phyloP scores from a whole-genome alignment of 495 filamentous ascomycete species.

The Penicillium nucicola region DNA sequence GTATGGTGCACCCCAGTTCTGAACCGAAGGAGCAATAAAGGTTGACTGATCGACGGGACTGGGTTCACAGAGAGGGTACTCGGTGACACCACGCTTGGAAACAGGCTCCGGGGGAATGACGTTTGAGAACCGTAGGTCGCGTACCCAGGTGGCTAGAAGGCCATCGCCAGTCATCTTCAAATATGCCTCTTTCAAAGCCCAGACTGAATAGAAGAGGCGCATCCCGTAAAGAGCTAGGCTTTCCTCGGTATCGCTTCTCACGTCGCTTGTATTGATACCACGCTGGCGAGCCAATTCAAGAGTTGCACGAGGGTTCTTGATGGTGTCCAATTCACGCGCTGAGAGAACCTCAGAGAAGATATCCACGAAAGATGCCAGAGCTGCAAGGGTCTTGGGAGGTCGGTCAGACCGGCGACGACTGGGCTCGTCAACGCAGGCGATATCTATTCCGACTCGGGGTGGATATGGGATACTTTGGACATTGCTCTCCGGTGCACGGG shows the following conservation, averaged over 20 bases:
- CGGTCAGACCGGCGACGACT: constrained; percentile 38
- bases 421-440: constrained; percentile 71
- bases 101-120: constrained; percentile 53
- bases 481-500: constrained; percentile 21
- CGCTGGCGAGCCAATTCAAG: constrained; percentile 26
- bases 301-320: constrained; percentile 45
- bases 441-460: constrained; percentile 59
- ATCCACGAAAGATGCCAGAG: constrained; percentile 67
- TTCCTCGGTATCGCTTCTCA: constrained; percentile 23
- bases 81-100: background rate
- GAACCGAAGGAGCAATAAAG: constrained; percentile 19
- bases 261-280: constrained; percentile 22
- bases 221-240: constrained; percentile 56
- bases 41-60: constrained; percentile 14
- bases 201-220: constrained; percentile 80
- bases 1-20: constrained; percentile 50
- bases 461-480: background rate
- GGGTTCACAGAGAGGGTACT: constrained; percentile 2
- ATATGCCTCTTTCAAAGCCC: constrained; percentile 88
- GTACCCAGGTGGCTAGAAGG: constrained; percentile 75
- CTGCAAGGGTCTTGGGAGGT: constrained; percentile 39
- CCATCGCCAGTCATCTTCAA: constrained; percentile 93
- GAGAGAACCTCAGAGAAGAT: constrained; percentile 81
- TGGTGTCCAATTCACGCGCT: constrained; percentile 50
- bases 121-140: constrained; percentile 63